phyloP scores from a whole-genome alignment of 371 early-diverging fungal genomes.

The Mortierella sp. region DNA sequence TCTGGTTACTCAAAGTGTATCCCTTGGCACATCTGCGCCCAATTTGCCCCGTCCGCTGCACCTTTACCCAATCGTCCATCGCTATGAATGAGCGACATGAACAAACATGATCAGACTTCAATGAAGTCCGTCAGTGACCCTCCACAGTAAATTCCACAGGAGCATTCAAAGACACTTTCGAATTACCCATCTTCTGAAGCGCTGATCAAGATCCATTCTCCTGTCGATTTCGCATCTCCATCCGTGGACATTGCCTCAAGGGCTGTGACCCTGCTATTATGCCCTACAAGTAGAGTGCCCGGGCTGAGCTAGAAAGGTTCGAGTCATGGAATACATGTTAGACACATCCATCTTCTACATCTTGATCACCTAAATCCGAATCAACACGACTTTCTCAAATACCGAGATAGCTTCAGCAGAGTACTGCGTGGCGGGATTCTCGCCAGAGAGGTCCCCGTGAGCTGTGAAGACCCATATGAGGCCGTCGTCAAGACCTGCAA shows the following conservation, averaged over 20 bases:
- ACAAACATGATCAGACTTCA: too few species aligned
- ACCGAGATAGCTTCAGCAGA: conserved; percentile 6
- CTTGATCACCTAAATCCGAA: too few species aligned
- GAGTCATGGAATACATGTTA: background rate
- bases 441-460: background rate
- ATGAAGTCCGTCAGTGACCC: too few species aligned
- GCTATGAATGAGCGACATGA: too few species aligned
- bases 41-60: too few species aligned
- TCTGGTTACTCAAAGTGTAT: background rate
- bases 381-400: background rate
- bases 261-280: conserved; percentile 65
- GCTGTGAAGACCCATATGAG: conserved; percentile 64
- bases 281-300: conserved; percentile 67
- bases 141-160: background rate
- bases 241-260: conserved; percentile 62
- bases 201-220: conserved; percentile 69
- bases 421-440: background rate
- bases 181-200: conserved; percentile 76
- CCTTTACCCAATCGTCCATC: too few species aligned
- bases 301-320: conserved; percentile 54
- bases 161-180: too few species aligned
- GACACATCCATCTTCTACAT: background rate
- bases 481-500: conserved; percentile 69
- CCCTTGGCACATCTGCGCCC: conserved; percentile 5
- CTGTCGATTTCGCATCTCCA: conserved; percentile 57